phyloP scores from a whole-genome alignment of 1,139 yeast genomes.

The Lizanozyma gosingica region DNA sequence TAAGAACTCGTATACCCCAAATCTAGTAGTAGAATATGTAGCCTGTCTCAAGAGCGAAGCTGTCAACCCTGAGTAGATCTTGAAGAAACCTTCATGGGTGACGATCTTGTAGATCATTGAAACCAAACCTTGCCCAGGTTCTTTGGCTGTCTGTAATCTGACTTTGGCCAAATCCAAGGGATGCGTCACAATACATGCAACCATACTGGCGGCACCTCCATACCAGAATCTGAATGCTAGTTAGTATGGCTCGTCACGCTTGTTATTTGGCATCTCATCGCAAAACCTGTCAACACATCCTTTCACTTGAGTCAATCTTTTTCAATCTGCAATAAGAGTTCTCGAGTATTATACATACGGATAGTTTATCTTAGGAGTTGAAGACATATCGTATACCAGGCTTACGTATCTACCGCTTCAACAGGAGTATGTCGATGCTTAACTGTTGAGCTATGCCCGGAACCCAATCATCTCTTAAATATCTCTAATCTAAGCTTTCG shows the following conservation, averaged over 20 bases:
- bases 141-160: slow-evolving; percentile 65
- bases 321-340: background rate
- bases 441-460: background rate
- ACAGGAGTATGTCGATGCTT: background rate
- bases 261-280: background rate
- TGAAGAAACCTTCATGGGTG: slow-evolving; percentile 55
- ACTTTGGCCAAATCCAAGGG: slow-evolving; percentile 84
- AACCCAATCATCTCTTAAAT: no score
- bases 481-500: background rate
- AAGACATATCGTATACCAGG: background rate
- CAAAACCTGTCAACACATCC: no score
- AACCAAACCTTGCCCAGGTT: slow-evolving; percentile 51
- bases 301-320: background rate
- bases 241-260: slow-evolving; percentile 9
- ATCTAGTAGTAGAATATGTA: slow-evolving; percentile 78
- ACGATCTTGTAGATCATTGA: slow-evolving; percentile 56
- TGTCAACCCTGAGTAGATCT: slow-evolving; percentile 69
- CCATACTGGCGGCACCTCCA: slow-evolving; percentile 58
- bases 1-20: slow-evolving; percentile 72
- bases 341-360: background rate
- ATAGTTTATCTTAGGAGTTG: background rate
- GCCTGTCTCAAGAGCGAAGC: slow-evolving; percentile 82
- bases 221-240: slow-evolving; percentile 31
- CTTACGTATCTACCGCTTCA: background rate
- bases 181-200: slow-evolving; percentile 56